Evolutionary conservation across 129 eudicot genomes (phyloP), one percentile per base, ranked within the genome.

Genomic region (Rutidosis leptorrhynchoides): DNA sequence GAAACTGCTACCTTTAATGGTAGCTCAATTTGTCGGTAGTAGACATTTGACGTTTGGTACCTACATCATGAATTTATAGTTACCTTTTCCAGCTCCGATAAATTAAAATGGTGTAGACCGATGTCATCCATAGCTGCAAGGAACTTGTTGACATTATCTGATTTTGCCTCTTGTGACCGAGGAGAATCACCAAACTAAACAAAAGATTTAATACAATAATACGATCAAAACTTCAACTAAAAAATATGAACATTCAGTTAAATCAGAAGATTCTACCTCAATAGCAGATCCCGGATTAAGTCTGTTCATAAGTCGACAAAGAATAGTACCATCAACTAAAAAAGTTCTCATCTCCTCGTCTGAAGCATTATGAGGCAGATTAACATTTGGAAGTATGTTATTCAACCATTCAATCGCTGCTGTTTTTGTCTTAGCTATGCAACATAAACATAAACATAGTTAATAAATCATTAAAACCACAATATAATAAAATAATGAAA

Each of bases 61-160:
- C 58, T 22, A 53, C n/a, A 22, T 57, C 49, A 19, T 52, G 55
- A 11, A 73, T 25, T 14, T 26, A 53, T 16, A 46, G 40, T 54
- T 77, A 93, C 99, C 96, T 84, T 84, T 61, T 89, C 95, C 29
- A 93, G 76, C 75, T 93, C 99, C 63, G 82, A 78, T 48, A 70
- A 26, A 40, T 64, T 83, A 71, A 93, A 93, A 70, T 79, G 81
- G 42, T 93, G 99, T 78, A 89, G 64, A 23, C 85, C 83, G 64
- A 80, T 86, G 58, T 83, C 86, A 66, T 87, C 89, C 92, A 93
- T 89, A 48, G 89, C 87, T 62, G 79, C 79, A 48, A 93, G 73
- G 69, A 89, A 86, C 78, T 72, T 85, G 45, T 67, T 82, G 19
- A 86, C 70, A 78, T 83, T 93, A 58, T 77, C 83, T 56, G 74